These are phyloP conservation scores for Globisporangium takayamanum DNA, from an alignment of 352 stramenopile species.

Conservation along the genomic window DNA sequence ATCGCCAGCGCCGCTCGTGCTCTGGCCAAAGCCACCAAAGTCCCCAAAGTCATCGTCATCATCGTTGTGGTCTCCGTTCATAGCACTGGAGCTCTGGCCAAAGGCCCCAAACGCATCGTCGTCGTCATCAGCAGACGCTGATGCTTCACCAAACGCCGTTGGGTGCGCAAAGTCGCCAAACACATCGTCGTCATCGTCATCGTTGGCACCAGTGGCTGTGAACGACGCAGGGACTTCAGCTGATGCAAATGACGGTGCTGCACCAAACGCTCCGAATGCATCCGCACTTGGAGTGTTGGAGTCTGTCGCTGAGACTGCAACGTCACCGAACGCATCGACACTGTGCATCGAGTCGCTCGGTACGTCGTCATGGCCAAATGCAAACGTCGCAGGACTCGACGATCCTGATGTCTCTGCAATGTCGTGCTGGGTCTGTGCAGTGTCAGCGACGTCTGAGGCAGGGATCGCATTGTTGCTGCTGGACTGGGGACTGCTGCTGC, in stretches of 20 bases:
- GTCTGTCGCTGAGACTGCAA: too few relatives aligned
- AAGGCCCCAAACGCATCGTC: constrained; percentile 29
- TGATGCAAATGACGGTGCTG: too few relatives aligned
- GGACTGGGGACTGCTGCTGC: not conserved
- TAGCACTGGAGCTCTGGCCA: not conserved
- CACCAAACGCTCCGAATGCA: too few relatives aligned
- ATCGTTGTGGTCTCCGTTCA: not conserved
- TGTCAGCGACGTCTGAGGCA: not conserved
- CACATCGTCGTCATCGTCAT: not conserved
- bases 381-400: too few relatives aligned
- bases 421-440: not conserved
- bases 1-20: not conserved
- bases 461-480: not conserved
- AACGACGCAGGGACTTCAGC: not conserved
- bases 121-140: not conserved
- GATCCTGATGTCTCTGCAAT: too few relatives aligned
- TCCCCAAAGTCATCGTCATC: constrained; percentile 19
- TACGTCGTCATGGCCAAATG: not conserved
- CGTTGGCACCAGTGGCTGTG: too few relatives aligned
- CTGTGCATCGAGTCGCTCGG: not conserved
- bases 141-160: not conserved
- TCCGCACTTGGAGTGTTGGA: not conserved
- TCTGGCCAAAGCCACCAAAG: constrained; percentile 35
- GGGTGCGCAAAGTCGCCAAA: constrained; percentile 5
- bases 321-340: not conserved